Conservation (phyloP, 495 filamentous ascomycete genomes). For the Apiosordaria backusii region DNA sequence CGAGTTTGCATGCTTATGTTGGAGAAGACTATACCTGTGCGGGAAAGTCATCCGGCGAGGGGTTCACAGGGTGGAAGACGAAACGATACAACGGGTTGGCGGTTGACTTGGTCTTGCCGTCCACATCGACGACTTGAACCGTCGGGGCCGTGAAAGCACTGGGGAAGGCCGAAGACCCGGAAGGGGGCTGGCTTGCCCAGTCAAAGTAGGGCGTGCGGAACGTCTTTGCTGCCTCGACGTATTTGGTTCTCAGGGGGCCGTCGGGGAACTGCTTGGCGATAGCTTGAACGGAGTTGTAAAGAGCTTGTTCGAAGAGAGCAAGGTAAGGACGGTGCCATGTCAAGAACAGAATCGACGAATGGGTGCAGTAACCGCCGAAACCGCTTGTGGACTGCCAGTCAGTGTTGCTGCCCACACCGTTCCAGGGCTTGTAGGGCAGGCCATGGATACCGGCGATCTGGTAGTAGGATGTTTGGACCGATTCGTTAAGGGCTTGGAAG, state of each 20-base stretch:
- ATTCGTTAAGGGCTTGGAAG: slow-evolving; percentile 24
- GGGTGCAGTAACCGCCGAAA: slow-evolving; percentile 59
- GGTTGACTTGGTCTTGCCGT: slow-evolving; percentile 27
- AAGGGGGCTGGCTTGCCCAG: slow-evolving; percentile 45
- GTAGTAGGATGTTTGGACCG: slow-evolving; percentile 31
- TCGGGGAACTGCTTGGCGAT: slow-evolving; percentile 48
- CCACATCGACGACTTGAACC: slow-evolving; percentile 40
- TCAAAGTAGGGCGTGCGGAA: slow-evolving; percentile 57
- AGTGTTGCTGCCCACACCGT: slow-evolving; percentile 29
- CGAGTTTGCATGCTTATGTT: not conserved
- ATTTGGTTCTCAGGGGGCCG: slow-evolving; percentile 42
- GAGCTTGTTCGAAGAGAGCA: slow-evolving; percentile 54
- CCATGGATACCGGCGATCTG: slow-evolving; percentile 47
- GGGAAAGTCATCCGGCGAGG: slow-evolving; percentile 21
- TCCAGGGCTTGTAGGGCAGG: slow-evolving; percentile 42
- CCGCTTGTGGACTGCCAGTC: slow-evolving; percentile 30
- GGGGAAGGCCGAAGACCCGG: slow-evolving; percentile 23
- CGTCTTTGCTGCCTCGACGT: slow-evolving; percentile 42
- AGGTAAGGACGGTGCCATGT: slow-evolving; percentile 70
- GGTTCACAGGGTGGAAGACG: slow-evolving; percentile 30
- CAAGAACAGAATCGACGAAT: slow-evolving; percentile 61
- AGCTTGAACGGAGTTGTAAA: slow-evolving; percentile 49
- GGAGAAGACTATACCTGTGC: not conserved
- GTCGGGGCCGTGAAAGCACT: slow-evolving; percentile 34
- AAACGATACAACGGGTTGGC: slow-evolving; percentile 41